These are phyloP conservation scores for Jamesozyma spencerorum DNA, from an alignment of 805 yeast genomes.

Conservation along the genomic window DNA sequence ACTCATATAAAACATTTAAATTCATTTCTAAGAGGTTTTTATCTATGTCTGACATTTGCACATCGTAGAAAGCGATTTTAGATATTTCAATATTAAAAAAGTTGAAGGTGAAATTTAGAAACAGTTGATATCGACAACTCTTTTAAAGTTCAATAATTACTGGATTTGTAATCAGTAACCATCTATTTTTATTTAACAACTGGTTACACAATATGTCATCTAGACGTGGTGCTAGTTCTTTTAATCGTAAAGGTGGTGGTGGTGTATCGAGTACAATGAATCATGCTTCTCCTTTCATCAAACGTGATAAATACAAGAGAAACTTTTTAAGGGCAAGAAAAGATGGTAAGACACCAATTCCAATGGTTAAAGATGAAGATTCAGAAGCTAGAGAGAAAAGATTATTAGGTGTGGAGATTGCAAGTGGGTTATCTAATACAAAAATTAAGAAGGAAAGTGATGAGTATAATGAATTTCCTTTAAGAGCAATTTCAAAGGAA, in stretches of 20 bases:
- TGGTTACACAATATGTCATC: not conserved
- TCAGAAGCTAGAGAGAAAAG: constrained; percentile 25
- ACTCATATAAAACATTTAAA: too few relatives aligned
- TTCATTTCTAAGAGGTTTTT: too few relatives aligned
- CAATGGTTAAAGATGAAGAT: constrained; percentile 26
- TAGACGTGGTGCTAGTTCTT: constrained; percentile 8
- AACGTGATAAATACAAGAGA: constrained; percentile 30
- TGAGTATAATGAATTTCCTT: constrained; percentile 33
- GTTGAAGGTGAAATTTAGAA: too few relatives aligned
- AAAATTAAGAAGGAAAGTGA: constrained; percentile 8
- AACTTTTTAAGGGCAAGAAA: constrained; percentile 26
- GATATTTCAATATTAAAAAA: too few relatives aligned
- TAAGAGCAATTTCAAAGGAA: constrained; percentile 62
- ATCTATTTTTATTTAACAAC: not conserved
- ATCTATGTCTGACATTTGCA: too few relatives aligned
- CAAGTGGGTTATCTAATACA: constrained; percentile 3
- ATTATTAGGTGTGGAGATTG: constrained; percentile 15
- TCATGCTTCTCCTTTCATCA: constrained; percentile 30
- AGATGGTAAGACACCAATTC: constrained; percentile 3
- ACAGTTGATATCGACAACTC: too few relatives aligned
- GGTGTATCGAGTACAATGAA: constrained; percentile 6
- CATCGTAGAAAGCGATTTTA: too few relatives aligned
- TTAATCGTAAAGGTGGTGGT: constrained; percentile 6
- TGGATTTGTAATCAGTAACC: too few relatives aligned
- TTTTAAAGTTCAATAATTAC: not conserved